phyloP scores from a whole-genome alignment of 495 filamentous ascomycete genomes.

The Penicillium maclennaniae region DNA sequence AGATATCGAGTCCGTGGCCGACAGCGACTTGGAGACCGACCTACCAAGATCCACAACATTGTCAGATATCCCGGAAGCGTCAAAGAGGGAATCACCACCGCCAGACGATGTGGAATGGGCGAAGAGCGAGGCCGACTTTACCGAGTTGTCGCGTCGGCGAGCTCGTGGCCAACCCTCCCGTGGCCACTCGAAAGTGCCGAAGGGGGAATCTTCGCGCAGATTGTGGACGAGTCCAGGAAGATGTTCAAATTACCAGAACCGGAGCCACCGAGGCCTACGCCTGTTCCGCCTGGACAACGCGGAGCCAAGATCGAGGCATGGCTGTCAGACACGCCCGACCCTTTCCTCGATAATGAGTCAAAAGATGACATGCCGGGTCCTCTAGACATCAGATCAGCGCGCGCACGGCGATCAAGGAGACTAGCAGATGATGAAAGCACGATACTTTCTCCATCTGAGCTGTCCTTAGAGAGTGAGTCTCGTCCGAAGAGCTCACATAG shows the following conservation, averaged over 20 bases:
- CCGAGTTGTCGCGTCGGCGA: conserved; percentile 40
- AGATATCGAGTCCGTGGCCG: conserved; percentile 16
- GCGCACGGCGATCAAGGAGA: conserved; percentile 26
- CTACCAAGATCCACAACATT: conserved; percentile 6
- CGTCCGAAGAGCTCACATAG: conserved; percentile 28
- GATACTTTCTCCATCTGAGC: conserved; percentile 17
- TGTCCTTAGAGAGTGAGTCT: conserved; percentile 21
- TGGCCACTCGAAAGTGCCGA: conserved; percentile 32
- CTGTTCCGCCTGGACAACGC: conserved; percentile 30
- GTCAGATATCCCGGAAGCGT: conserved; percentile 25
- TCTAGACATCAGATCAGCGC: conserved; percentile 37
- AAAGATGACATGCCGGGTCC: conserved; percentile 45
- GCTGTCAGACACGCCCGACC: conserved; percentile 69
- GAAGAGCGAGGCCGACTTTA: conserved; percentile 43
- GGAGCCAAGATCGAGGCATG: conserved; percentile 69
- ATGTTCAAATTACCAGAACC: conserved; percentile 52
- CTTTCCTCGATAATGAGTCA: conserved; percentile 56
- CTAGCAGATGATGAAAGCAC: conserved; percentile 17
- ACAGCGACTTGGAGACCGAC: conserved; percentile 26
- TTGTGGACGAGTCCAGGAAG: conserved; percentile 49
- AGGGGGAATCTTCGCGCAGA: conserved; percentile 49
- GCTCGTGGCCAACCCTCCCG: conserved; percentile 25
- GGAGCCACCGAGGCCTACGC: conserved; percentile 44
- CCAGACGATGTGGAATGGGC: conserved; percentile 41
- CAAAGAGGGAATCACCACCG: conserved; percentile 24